A percentile compares a stretch with the other conserved stretches of the same genome.
Conservation (phyloP, 768 basidiomycete species). For the Calocybe indica region DNA sequence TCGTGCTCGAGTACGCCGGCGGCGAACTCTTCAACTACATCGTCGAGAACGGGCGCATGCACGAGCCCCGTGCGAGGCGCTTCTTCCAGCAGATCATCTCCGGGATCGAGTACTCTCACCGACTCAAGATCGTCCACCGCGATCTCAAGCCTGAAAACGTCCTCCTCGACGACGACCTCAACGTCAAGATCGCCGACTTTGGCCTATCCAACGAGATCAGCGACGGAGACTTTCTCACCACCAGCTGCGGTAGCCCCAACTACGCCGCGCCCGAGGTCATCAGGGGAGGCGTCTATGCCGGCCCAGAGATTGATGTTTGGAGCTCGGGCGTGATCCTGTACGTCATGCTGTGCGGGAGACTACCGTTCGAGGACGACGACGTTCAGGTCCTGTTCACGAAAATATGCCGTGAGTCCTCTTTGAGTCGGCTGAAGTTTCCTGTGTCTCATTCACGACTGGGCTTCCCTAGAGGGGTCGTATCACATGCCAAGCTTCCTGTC, state of each 20-base stretch:
- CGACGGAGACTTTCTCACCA: slow-evolving; percentile 95
- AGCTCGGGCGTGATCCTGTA: slow-evolving; percentile 98
- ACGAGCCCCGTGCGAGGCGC: slow-evolving; percentile 77
- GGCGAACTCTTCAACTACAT: slow-evolving; percentile 99
- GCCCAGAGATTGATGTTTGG: slow-evolving; percentile 99
- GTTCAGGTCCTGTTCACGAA: slow-evolving; percentile 91
- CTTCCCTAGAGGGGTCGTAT: slow-evolving; percentile 69
- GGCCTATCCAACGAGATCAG: slow-evolving; percentile 94
- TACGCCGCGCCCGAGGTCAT: slow-evolving; percentile 99
- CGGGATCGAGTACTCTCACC: slow-evolving; percentile 95
- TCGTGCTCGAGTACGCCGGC: slow-evolving; percentile 94
- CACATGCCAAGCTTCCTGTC: slow-evolving; percentile 81
- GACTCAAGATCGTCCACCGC: slow-evolving; percentile 94
- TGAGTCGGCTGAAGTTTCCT: not conserved
- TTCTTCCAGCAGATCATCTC: slow-evolving; percentile 99
- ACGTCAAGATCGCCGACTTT: slow-evolving; percentile 99
- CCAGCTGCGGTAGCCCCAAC: slow-evolving; percentile 96
- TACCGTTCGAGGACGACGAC: slow-evolving; percentile 98
- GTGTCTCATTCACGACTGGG: not conserved
- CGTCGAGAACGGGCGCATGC: slow-evolving; percentile 88
- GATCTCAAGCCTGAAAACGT: slow-evolving; percentile 98
- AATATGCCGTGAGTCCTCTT: slow-evolving; percentile 66
- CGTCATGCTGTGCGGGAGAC: slow-evolving; percentile 91
- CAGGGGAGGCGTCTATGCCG: slow-evolving; percentile 89
- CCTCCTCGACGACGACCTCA: slow-evolving; percentile 75